Base-by-base conservation (phyloP, 257 asterid genomes). In the Solanum chiquidenum region DNA sequence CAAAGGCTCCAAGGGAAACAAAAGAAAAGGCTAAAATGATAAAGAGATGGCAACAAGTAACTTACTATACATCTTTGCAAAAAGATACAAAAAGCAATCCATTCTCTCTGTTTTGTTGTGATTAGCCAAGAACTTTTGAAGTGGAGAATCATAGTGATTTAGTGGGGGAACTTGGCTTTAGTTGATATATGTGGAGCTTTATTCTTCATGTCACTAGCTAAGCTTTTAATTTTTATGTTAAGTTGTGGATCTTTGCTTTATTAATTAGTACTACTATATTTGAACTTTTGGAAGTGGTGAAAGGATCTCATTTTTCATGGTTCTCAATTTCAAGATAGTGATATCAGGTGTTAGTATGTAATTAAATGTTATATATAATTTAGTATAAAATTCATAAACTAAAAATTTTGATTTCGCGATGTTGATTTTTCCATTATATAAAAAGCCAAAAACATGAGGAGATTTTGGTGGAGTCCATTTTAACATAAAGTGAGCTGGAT, bases 121-220 rank as follows among this genome's bases (percentile, higher is more conserved):
- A 49, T 46, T 46, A 16, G 42, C 44, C 68, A 80, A 80, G 29
- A 49, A 40, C 29, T 38, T 37, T 85, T 68, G 27, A 66, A 85
- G 71, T 86, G 85, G 84, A 60, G 55, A 58, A 42, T 20, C 5
- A 20, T 73, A 82, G 9, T 25, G 33, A n/a, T 42, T 21, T 58
- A 86, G 88, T 55, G 86, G 46, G 35, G 10, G 40, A 77, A 34
- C 52, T 9, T 9, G 37, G 7, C 87, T 86, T 31, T 83, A 29
- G 44, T n/a, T 55, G 55, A 52, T 52, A n/a, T 14, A 49, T 85
- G 66, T 29, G 82, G 82, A 69, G 90, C 91, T 91, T 90, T 90
- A 89, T 91, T 87, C 89, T 86, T n/a, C 49, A 40, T 89, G 88
- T 90, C 66, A 52, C 62, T 52, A 85, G 64, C 87, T 16, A 85